These are phyloP conservation scores for Chrysoporthe deuterocubensis DNA, from an alignment of 2,329 filamentous ascomycete species.

Conservation along the genomic window DNA sequence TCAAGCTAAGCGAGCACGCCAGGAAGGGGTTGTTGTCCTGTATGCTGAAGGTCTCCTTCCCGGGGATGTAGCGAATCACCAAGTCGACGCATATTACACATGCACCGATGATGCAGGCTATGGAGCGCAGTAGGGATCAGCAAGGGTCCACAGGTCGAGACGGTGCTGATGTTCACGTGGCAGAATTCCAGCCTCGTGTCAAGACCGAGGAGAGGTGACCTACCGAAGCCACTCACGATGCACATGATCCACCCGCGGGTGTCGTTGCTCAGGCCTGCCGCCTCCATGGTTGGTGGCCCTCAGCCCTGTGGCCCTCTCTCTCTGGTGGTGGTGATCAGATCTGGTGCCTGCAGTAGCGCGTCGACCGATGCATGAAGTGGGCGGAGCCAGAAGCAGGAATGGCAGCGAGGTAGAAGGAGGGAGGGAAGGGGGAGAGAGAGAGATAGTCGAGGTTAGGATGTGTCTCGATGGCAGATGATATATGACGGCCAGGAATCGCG, in stretches of 20 bases:
- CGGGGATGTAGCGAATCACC: constrained; percentile 72
- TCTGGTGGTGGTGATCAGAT: constrained; percentile 18
- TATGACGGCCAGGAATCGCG: constrained; percentile 1
- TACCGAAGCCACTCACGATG: constrained; percentile 76
- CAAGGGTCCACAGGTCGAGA: background rate
- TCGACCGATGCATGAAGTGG: constrained; percentile 7
- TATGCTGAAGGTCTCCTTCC: constrained; percentile 79
- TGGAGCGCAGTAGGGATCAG: constrained; percentile 21
- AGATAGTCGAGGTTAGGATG: background rate
- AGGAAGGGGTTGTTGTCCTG: constrained; percentile 88
- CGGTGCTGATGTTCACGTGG: background rate
- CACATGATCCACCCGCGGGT: constrained; percentile 92
- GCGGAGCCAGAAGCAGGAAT: background rate
- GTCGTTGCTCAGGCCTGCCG: constrained; percentile 69
- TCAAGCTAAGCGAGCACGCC: constrained; percentile 85
- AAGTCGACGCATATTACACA: constrained; percentile 87
- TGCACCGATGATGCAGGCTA: constrained; percentile 73
- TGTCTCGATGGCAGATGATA: background rate
- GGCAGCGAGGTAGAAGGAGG: background rate
- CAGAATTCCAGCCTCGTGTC: constrained; percentile 2
- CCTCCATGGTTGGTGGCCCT: constrained; percentile 43
- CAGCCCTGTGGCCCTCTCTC: constrained; percentile 24
- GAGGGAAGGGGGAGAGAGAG: background rate
- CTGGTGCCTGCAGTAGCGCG: constrained; percentile 27
- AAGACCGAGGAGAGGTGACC: constrained; percentile 36